Conservation (phyloP, 768 basidiomycete genomes). For the Pleurotus salmoneostramineus region DNA sequence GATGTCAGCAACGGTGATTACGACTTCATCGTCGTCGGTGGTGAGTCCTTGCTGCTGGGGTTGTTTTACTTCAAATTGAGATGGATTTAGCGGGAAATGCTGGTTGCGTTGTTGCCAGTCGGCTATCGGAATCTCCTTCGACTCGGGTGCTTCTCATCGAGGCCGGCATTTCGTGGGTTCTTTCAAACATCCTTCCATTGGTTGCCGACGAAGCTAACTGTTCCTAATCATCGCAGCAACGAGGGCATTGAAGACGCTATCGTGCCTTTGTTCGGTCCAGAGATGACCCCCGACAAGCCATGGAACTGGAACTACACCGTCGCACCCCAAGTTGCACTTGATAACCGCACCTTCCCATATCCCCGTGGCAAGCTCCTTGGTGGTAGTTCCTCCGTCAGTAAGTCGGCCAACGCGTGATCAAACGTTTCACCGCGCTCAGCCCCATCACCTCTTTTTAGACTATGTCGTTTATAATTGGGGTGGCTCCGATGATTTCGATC, state of each 20-base stretch:
- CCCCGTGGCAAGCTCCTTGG: constrained; percentile 30
- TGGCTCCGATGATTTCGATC: constrained; percentile 24
- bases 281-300: constrained; percentile 13
- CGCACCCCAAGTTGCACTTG: constrained; percentile 22
- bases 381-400: constrained; percentile 27
- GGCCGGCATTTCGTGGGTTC: constrained; percentile 12
- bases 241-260: constrained; percentile 13
- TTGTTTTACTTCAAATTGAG: too few species aligned
- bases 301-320: constrained; percentile 33
- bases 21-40: constrained; percentile 4
- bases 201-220: not conserved
- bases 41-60: not conserved
- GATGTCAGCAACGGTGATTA: not conserved
- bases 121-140: constrained; percentile 13
- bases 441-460: constrained; percentile 17
- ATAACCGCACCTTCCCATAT: constrained; percentile 24
- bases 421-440: not conserved
- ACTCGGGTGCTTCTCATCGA: constrained; percentile 18
- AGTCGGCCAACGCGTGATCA: not conserved
- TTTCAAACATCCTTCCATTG: not conserved
- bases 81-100: constrained; percentile 11
- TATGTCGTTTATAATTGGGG: constrained; percentile 29
- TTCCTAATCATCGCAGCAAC: constrained; percentile 8
- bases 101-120: constrained; percentile 18
- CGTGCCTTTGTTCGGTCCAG: constrained; percentile 14